Conservation (phyloP, 139 green algal genomes). For the Monoraphidium neglectum region DNA sequence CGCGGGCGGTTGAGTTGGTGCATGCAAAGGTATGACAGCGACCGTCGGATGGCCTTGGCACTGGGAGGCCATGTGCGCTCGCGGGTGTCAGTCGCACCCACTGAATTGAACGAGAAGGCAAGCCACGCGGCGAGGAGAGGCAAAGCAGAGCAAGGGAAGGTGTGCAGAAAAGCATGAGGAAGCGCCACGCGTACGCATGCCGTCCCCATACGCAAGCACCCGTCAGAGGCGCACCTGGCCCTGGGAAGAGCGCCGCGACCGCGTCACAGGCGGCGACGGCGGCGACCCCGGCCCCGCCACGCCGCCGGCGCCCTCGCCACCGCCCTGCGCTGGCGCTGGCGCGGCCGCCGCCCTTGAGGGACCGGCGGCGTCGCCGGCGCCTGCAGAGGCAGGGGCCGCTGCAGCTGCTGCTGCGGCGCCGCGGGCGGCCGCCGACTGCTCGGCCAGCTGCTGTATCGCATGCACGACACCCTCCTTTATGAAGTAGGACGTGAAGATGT, state of each 20-base stretch:
- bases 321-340: not conserved
- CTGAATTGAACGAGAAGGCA: too few relatives aligned
- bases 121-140: too few relatives aligned
- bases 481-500: conserved; percentile 75
- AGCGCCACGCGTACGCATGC: too few relatives aligned
- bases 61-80: too few relatives aligned
- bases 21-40: too few relatives aligned
- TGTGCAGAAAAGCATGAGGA: too few relatives aligned
- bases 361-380: not conserved
- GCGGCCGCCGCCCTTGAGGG: conserved; percentile 4
- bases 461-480: conserved; percentile 93
- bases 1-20: too few relatives aligned
- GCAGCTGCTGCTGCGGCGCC: not conserved
- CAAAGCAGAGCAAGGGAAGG: too few relatives aligned
- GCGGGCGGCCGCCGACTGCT: conserved; percentile 8
- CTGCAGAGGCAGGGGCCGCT: conserved; percentile 12
- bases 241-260: conserved; percentile 12
- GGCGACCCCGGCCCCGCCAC: conserved; percentile 7
- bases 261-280: conserved; percentile 24
- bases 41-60: too few relatives aligned
- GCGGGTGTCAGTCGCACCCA: too few relatives aligned
- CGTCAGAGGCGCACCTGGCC: conserved; percentile 1
- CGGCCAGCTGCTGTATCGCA: conserved; percentile 82
- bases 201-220: too few relatives aligned
- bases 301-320: not conserved